A percentile compares a stretch with the other conserved stretches of the same genome.
phyloP scores from a whole-genome alignment of 2,329 filamentous ascomycete genomes.

The Raffaelea deltoideospora region DNA sequence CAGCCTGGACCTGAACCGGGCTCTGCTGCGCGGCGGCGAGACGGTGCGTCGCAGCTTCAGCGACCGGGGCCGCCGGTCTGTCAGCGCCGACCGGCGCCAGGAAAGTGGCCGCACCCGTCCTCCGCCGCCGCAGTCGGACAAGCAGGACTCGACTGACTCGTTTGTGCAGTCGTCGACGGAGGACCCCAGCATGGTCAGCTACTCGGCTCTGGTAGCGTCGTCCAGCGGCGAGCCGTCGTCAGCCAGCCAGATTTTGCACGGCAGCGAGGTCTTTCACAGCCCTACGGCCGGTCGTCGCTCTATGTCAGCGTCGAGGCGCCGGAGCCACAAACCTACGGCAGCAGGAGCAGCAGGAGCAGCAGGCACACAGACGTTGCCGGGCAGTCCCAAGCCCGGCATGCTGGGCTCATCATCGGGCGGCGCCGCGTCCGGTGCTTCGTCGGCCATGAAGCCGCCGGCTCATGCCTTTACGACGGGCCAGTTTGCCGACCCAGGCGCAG shows the following conservation, averaged over 20 bases:
- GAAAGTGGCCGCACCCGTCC: not conserved
- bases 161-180: constrained; percentile 54
- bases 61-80: constrained; percentile 35
- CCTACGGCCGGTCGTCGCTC: constrained; percentile 47
- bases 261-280: constrained; percentile 77
- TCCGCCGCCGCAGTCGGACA: constrained; percentile 9
- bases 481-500: constrained; percentile 13
- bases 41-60: constrained; percentile 48
- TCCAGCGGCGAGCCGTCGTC: constrained; percentile 69
- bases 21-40: constrained; percentile 19
- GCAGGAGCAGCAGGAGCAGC: not conserved
- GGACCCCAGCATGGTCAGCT: constrained; percentile 41
- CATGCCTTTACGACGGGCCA: constrained; percentile 26
- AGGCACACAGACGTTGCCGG: no score
- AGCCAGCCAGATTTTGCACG: constrained; percentile 76
- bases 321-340: not conserved
- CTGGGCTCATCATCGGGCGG: no score
- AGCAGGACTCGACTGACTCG: constrained; percentile 56
- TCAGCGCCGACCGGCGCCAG: constrained; percentile 33
- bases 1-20: constrained; percentile 36
- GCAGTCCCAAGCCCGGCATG: not conserved
- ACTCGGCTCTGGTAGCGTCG: constrained; percentile 55
- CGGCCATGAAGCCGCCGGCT: constrained; percentile 4
- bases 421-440: no score
- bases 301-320: constrained; percentile 20